These are phyloP conservation scores for Mortierella sp. DNA, from an alignment of 371 early-diverging fungal genomes.

Conservation along the genomic window DNA sequence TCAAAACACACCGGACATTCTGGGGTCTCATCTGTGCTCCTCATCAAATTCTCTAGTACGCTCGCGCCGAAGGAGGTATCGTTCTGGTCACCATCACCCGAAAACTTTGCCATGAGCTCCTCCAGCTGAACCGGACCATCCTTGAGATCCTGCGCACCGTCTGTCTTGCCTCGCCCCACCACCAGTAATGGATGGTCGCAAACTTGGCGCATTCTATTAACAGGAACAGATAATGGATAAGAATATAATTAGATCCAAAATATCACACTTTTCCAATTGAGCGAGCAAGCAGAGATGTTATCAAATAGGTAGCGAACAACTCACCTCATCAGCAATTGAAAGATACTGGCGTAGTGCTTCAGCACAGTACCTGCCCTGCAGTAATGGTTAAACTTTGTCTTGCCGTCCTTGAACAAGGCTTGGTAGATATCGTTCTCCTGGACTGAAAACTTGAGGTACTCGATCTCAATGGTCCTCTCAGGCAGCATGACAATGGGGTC, in stretches of 20 bases:
- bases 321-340: slow-evolving; percentile 79
- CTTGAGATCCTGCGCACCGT: slow-evolving; percentile 30
- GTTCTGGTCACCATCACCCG: slow-evolving; percentile 33
- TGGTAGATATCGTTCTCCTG: slow-evolving; percentile 96
- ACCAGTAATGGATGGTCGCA: slow-evolving; percentile 77
- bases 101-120: slow-evolving; percentile 63
- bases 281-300: neutral
- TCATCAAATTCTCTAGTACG: slow-evolving; percentile 60
- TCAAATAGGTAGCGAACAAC: neutral
- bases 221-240: neutral
- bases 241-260: neutral
- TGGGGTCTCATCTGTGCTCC: slow-evolving; percentile 37
- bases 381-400: slow-evolving; percentile 89
- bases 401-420: slow-evolving; percentile 87
- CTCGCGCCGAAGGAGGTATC: slow-evolving; percentile 57
- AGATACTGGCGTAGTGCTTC: slow-evolving; percentile 95
- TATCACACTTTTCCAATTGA: neutral
- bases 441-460: slow-evolving; percentile 75
- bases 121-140: slow-evolving; percentile 63
- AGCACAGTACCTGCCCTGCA: slow-evolving; percentile 88
- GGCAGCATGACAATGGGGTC: slow-evolving; percentile 77
- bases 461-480: slow-evolving; percentile 66
- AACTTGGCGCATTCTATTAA: slow-evolving; percentile 69
- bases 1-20: slow-evolving; percentile 71
- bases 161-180: slow-evolving; percentile 48